phyloP scores from a whole-genome alignment of 148 eudicot genomes.

The Rhododendron molle region DNA sequence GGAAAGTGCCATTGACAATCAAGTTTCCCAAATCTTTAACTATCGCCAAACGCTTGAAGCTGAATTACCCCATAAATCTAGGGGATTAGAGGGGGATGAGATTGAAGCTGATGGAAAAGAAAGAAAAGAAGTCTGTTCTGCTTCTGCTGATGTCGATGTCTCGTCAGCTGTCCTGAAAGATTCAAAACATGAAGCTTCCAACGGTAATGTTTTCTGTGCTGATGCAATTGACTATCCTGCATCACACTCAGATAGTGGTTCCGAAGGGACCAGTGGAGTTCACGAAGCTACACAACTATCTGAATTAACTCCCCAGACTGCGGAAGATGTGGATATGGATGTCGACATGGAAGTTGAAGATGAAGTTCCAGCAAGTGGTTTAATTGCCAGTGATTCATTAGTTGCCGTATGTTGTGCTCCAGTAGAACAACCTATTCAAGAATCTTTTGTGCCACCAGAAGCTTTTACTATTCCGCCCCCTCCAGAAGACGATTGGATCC shows the following conservation, averaged over 20 bases:
- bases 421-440: constrained; percentile 28
- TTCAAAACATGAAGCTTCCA: constrained; percentile 18
- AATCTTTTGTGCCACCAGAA: constrained; percentile 23
- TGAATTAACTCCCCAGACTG: constrained; percentile 26
- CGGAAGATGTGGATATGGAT: constrained; percentile 86
- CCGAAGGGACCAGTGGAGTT: constrained; percentile 24
- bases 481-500: constrained; percentile 81
- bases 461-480: constrained; percentile 56
- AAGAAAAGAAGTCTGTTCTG: constrained; percentile 17
- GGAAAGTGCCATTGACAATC: constrained; percentile 47
- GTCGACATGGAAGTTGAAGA: constrained; percentile 98
- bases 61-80: constrained; percentile 19
- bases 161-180: constrained; percentile 11
- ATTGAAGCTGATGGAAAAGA: constrained; percentile 16
- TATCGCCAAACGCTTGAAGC: constrained; percentile 22
- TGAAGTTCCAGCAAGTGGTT: constrained; percentile 18
- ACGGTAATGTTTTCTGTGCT: constrained; percentile 8
- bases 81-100: constrained; percentile 23
- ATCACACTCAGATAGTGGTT: constrained; percentile 16
- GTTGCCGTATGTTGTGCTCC: constrained; percentile 5
- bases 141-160: constrained; percentile 20
- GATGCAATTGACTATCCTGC: constrained; percentile 10
- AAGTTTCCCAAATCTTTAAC: constrained; percentile 20
- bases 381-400: constrained; percentile 8
- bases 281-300: constrained; percentile 18